A percentile compares a stretch with the other conserved stretches of the same genome.
These are phyloP conservation scores for Isabelozyma heimii DNA, from an alignment of 805 yeast species.

Conservation along the genomic window DNA sequence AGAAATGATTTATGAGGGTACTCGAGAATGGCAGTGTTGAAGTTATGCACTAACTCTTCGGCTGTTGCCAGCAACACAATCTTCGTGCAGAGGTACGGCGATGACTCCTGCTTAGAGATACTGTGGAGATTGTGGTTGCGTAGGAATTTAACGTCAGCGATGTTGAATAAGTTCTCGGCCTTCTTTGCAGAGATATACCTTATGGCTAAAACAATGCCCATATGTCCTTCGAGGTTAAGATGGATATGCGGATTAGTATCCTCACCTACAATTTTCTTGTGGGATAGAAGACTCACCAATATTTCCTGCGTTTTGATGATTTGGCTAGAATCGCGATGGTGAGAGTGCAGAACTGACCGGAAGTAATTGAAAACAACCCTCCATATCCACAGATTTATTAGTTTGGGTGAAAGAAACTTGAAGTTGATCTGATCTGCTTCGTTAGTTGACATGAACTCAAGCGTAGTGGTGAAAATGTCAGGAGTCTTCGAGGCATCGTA, in stretches of 20 bases:
- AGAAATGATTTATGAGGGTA: conserved; percentile 22
- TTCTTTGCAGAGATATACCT: conserved; percentile 19
- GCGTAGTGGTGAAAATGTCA: conserved; percentile 12
- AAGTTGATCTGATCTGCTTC: conserved; percentile 17
- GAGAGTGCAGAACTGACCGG: conserved; percentile 1
- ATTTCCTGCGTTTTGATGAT: conserved; percentile 28
- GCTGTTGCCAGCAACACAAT: conserved; percentile 28
- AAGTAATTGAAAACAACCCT: conserved; percentile 17
- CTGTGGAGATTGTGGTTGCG: conserved; percentile 2
- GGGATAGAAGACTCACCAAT: conserved; percentile 16
- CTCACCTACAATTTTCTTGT: not conserved
- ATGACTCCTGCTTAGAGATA: conserved; percentile 11
- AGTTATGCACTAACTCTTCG: conserved; percentile 32
- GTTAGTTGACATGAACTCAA: conserved; percentile 14
- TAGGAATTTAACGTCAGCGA: conserved; percentile 20
- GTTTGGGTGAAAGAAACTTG: conserved; percentile 16
- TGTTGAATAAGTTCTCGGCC: conserved; percentile 22
- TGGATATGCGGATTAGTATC: conserved; percentile 10
- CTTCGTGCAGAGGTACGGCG: conserved; percentile 20
- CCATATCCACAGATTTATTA: conserved; percentile 26
- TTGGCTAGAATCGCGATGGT: conserved; percentile 1
- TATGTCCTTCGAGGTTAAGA: conserved; percentile 27
- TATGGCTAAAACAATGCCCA: conserved; percentile 36
- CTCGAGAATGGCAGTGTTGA: conserved; percentile 25
- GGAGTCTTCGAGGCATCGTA: conserved; percentile 20